Conservation (phyloP, 768 basidiomycete genomes). For the Suillus alpinus region DNA sequence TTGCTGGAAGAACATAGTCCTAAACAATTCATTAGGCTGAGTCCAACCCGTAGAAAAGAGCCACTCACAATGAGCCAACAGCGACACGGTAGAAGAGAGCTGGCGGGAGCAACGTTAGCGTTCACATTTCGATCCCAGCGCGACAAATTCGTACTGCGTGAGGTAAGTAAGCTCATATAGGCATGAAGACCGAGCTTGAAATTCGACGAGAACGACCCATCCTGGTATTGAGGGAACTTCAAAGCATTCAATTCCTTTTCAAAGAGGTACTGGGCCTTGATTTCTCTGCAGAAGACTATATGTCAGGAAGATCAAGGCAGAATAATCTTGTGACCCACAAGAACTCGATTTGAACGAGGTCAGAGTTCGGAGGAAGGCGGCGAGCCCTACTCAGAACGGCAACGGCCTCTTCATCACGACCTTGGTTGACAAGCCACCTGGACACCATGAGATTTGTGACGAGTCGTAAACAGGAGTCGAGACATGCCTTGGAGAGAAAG, state of each 20-base stretch:
- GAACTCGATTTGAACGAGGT: slow-evolving; percentile 72
- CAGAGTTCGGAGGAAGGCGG: slow-evolving; percentile 49
- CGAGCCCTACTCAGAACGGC: slow-evolving; percentile 61
- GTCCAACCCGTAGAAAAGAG: neutral
- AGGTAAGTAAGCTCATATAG: slow-evolving; percentile 60
- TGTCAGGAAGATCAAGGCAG: neutral
- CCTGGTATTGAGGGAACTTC: slow-evolving; percentile 63
- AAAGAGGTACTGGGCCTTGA: slow-evolving; percentile 71
- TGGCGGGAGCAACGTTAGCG: slow-evolving; percentile 25
- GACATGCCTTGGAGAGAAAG: slow-evolving; percentile 67
- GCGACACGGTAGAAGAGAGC: slow-evolving; percentile 59
- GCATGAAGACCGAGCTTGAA: slow-evolving; percentile 60
- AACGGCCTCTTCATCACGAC: slow-evolving; percentile 73
- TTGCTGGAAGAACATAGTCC: slow-evolving; percentile 80
- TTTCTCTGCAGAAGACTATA: slow-evolving; percentile 43
- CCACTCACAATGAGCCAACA: slow-evolving; percentile 52
- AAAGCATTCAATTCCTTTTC: slow-evolving; percentile 61
- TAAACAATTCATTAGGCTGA: slow-evolving; percentile 14
- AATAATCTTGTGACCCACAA: slow-evolving; percentile 44
- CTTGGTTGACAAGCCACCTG: slow-evolving; percentile 76
- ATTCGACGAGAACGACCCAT: slow-evolving; percentile 52
- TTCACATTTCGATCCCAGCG: neutral
- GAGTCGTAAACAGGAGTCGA: neutral
- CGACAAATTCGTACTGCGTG: slow-evolving; percentile 31
- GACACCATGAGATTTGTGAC: neutral